phyloP scores from a whole-genome alignment of 305 asterid genomes.

The Fraxinus albicans region DNA sequence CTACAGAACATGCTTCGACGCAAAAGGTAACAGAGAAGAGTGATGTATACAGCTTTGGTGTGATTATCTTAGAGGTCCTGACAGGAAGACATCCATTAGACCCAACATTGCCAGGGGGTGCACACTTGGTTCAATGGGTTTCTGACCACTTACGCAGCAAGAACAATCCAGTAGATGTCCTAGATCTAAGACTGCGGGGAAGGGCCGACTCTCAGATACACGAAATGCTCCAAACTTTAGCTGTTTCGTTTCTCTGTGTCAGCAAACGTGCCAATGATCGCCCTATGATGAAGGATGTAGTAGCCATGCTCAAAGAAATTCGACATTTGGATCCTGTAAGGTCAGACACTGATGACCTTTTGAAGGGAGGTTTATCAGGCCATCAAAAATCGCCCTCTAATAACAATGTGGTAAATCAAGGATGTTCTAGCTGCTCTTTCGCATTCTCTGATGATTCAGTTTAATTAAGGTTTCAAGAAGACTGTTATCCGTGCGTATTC shows the following conservation, averaged over 20 bases:
- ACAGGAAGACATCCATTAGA: constrained; percentile 96
- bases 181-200: constrained; percentile 90
- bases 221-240: constrained; percentile 89
- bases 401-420: constrained; percentile 45
- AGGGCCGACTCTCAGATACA: constrained; percentile 92
- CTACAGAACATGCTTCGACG: constrained; percentile 77
- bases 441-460: constrained; percentile 81
- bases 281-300: constrained; percentile 92
- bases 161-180: constrained; percentile 59
- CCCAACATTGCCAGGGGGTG: constrained; percentile 86
- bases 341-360: constrained; percentile 44
- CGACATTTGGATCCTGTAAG: constrained; percentile 57
- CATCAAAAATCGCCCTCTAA: constrained; percentile 45
- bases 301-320: constrained; percentile 90
- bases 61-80: constrained; percentile 79
- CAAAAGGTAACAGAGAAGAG: constrained; percentile 80
- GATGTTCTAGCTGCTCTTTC: constrained; percentile 84
- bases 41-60: constrained; percentile 89
- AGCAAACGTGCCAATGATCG: constrained; percentile 69
- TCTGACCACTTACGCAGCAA: constrained; percentile 66
- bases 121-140: constrained; percentile 92
- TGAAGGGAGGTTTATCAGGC: constrained; percentile 44
- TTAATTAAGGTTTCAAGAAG: constrained; percentile 26
- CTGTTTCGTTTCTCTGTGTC: constrained; percentile 85
- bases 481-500: constrained; percentile 32